A percentile compares a stretch with the other conserved stretches of the same genome.
phyloP scores from a whole-genome alignment of 306 rosid species.

The Cicer bijugum region DNA sequence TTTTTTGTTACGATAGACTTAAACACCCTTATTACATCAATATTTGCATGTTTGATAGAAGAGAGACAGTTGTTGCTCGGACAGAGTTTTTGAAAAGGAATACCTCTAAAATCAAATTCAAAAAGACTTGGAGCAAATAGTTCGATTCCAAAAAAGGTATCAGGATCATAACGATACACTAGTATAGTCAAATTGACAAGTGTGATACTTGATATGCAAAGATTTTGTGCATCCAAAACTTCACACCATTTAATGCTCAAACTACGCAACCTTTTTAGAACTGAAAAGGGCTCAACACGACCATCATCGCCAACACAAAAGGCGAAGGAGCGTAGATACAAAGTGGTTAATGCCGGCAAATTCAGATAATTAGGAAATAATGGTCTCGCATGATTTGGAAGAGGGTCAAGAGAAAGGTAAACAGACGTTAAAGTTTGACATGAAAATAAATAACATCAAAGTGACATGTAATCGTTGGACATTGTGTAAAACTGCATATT shows the following conservation, averaged over 20 bases:
- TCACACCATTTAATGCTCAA: no score
- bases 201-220: no score
- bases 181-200: no score
- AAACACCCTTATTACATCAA: background rate
- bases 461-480: background rate
- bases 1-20: no score
- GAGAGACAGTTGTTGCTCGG: background rate
- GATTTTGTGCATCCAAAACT: no score
- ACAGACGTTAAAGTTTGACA: background rate
- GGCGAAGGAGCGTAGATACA: background rate
- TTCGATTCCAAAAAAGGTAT: no score
- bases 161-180: no score
- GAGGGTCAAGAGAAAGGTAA: background rate
- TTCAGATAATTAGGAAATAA: background rate
- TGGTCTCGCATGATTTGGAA: background rate
- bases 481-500: background rate
- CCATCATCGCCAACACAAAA: no score
- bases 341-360: background rate
- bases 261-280: no score
- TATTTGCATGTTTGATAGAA: background rate
- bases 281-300: no score
- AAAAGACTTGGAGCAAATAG: background rate
- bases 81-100: background rate
- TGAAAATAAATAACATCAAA: background rate
- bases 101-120: background rate